Evolutionary conservation across 2,329 filamentous ascomycete genomes (phyloP), one percentile per base, ranked within the genome.

Genomic region (Colletotrichum orchidophilum): DNA sequence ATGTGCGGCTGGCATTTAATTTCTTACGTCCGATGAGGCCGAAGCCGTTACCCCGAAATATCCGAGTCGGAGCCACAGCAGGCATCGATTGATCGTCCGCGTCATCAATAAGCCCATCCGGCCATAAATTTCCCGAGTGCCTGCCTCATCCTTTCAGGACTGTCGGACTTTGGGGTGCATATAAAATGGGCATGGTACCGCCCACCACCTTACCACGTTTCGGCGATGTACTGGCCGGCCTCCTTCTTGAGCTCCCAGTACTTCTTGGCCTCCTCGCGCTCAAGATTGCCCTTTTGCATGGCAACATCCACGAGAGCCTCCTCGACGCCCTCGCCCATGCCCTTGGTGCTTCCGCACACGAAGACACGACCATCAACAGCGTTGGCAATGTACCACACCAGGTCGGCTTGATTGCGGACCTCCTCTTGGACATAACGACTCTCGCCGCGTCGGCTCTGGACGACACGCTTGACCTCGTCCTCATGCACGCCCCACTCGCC

Each of bases 381-480:
- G 80, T 98, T 98, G 86, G 97, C 93, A 74, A 98, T 95, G 81
- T 94, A 97, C 96, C 96, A 99, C 18, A 98, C 96, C n/a, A 98
- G 88, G 78, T 98, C 96, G 1, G 95, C 94, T 80, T 98, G 96
- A 74, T 94, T 88, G 12, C 90, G 87, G 9, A 99, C 96, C 81
- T 98, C 96, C 77, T 99, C 96, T 80, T 99, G 96, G 2, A 99
- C 96, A 78, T 99, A 99, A 74, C 93, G 92, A 73, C 94, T 94
- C 75, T 95, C 93, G 55, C 93, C 93, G 59, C 87, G 88, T 63
- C 91, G 91, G 75, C 89, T 94, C 81, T 96, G 90, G 12, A 95
- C 92, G 1, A 96, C 93, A 52, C 91, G 92, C 83, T 95, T 95
- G 61, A 95, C 92, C 79, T 95, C 92, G 63, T 93, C 91, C 79